Evolutionary conservation across 2,329 filamentous ascomycete species (phyloP).

Genomic region (Mollisiaceae sp.): DNA sequence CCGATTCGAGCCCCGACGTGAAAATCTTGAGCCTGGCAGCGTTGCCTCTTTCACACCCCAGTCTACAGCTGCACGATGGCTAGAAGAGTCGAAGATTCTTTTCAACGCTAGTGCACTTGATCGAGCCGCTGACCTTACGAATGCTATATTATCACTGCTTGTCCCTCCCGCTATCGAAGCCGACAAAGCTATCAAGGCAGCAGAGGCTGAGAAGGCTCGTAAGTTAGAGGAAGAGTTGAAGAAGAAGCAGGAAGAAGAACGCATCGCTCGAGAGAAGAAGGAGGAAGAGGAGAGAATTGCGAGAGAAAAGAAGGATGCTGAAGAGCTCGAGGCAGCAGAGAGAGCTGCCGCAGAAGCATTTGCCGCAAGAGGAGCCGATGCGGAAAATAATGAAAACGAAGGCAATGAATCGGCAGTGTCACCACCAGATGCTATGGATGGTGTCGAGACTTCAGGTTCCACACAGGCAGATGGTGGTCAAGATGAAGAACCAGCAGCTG

Average conservation of each 20-base stretch:
- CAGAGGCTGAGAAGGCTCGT: slow-evolving; percentile 58
- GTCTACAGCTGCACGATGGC: slow-evolving; percentile 78
- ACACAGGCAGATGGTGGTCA: slow-evolving; percentile 41
- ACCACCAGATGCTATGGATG: slow-evolving; percentile 66
- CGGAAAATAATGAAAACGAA: slow-evolving; percentile 49
- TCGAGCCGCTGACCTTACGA: slow-evolving; percentile 70
- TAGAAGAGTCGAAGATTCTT: slow-evolving; percentile 86
- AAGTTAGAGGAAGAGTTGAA: slow-evolving; percentile 64
- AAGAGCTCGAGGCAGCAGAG: slow-evolving; percentile 67
- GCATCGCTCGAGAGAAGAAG: slow-evolving; percentile 69
- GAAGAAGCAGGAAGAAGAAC: slow-evolving; percentile 69
- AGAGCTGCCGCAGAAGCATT: slow-evolving; percentile 58
- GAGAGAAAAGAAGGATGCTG: slow-evolving; percentile 71
- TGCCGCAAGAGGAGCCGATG: slow-evolving; percentile 53
- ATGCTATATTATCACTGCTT: slow-evolving; percentile 72
- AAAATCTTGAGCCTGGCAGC: slow-evolving; percentile 40
- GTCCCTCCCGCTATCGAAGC: slow-evolving; percentile 84
- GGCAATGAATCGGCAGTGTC: slow-evolving; percentile 30
- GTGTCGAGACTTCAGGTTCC: slow-evolving; percentile 63
- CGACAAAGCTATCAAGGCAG: slow-evolving; percentile 72
- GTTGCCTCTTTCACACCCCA: slow-evolving; percentile 65
- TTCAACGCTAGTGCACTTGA: slow-evolving; percentile 74
- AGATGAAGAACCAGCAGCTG: slow-evolving; percentile 50
- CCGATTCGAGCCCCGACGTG: slow-evolving; percentile 35
- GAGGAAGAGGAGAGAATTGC: slow-evolving; percentile 72